Evolutionary conservation across 495 filamentous ascomycete species (phyloP), one percentile per base, ranked within the genome.

Genomic region (Hyaloscypha hepaticicola): DNA sequence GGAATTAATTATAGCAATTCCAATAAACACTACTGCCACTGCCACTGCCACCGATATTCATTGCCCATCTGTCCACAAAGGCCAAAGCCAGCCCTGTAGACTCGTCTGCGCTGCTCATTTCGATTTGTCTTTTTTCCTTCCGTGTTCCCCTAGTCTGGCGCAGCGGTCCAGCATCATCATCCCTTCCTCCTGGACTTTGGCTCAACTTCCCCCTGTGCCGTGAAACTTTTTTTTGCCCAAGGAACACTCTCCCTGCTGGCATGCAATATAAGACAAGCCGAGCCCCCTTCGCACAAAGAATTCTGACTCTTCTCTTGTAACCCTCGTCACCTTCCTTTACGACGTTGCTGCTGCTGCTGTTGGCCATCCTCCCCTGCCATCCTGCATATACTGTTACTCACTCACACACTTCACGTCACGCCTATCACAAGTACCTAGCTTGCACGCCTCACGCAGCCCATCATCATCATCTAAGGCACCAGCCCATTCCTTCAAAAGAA

Each of bases 91-190:
- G 55, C 55, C 55, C 28, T 28, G 21, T 16, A 24, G 7, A 19
- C 50, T 53, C 22, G 22, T 28, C 19, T 57, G 53, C 8, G 53
- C 56, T 45, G 21, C 21, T 68, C 61, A 62, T 68, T 64, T 61
- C 34, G 25, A 55, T 68, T 60, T 68, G 53, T 67, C 65, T 67
- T 65, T 69, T 62, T 65, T 62, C 55, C 34, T 69, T 65, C 45
- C 61, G 45, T 58, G 31, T 55, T 60, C 55, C 65, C 65, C 66
- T 61, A 25, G 66, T 64, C 66, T 61, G 61, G 61, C 61, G 34
- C 48, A 55, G 65, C 61, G 55, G 61, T 59, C 66, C 29, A 68
- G 61, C 61, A 58, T 64, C 61, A 55, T 38, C 60, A 49, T 58
- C 53, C 53, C 60, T n/a, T 51, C 29, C 50, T 41, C 45, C 21